phyloP scores from a whole-genome alignment of 2,329 filamentous ascomycete species.

The Neodidymelliopsis sp. region DNA sequence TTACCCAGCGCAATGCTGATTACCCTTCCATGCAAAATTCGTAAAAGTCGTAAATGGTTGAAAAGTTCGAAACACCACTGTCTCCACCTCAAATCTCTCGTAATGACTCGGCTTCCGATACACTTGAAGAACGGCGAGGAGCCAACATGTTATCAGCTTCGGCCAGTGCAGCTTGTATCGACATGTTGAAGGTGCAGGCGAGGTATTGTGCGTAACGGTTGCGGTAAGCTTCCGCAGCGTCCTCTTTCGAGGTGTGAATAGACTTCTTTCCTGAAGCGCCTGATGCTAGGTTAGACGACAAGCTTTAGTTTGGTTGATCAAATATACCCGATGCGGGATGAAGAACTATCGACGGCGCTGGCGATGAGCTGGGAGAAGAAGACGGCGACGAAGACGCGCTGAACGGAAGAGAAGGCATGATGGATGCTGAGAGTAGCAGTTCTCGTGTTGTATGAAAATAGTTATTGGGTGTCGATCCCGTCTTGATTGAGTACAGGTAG shows the following conservation, averaged over 20 bases:
- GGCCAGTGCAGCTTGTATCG: conserved; percentile 47
- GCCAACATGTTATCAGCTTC: conserved; percentile 48
- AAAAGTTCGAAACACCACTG: conserved; percentile 27
- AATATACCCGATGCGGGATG: conserved; percentile 51
- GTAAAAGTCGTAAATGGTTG: conserved; percentile 17
- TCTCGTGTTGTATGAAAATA: conserved; percentile 38
- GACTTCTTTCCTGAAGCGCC: conserved; percentile 43
- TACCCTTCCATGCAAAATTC: conserved; percentile 30
- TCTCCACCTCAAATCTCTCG: conserved; percentile 35
- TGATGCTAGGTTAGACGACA: conserved; percentile 46
- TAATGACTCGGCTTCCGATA: conserved; percentile 47
- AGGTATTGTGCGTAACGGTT: conserved; percentile 50
- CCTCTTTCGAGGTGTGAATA: conserved; percentile 44
- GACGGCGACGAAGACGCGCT: conserved; percentile 45
- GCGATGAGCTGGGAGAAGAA: conserved; percentile 42
- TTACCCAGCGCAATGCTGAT: conserved; percentile 32
- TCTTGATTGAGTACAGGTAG: conserved; percentile 26
- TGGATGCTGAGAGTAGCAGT: conserved; percentile 34
- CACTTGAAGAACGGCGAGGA: conserved; percentile 43
- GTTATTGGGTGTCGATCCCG: conserved; percentile 44
- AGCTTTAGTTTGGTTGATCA: conserved; percentile 47
- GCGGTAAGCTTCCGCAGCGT: conserved; percentile 45
- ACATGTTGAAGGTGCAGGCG: conserved; percentile 51
- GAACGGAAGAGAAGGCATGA: conserved; percentile 50
- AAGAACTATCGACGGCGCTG: conserved; percentile 50